Percentiles rank a stretch among this genome's conserved stretches.
phyloP scores from a whole-genome alignment of 805 yeast genomes.

The Yarrowia yakushimensis region DNA sequence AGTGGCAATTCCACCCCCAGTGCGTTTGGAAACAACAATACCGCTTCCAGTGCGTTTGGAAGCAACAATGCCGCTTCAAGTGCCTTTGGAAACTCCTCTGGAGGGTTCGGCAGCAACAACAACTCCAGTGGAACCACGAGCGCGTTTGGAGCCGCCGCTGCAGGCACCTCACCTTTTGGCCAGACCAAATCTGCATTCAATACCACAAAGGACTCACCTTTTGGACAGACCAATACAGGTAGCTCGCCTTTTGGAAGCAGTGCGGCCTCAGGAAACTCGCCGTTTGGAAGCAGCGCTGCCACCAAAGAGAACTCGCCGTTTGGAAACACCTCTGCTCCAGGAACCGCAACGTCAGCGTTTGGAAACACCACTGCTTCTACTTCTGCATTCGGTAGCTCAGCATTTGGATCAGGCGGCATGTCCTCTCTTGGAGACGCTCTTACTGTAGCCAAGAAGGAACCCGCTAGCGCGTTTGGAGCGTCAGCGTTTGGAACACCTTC shows the following conservation, averaged over 20 bases:
- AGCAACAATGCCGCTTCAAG: neutral
- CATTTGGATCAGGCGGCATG: neutral
- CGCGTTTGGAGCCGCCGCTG: neutral
- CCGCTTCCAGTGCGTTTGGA: neutral
- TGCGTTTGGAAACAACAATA: neutral
- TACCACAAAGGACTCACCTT: neutral
- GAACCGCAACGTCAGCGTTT: neutral
- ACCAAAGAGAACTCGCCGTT: neutral
- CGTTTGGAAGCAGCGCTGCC: neutral
- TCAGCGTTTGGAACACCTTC: neutral
- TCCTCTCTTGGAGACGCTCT: neutral
- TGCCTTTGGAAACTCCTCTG: neutral
- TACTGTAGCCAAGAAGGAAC: neutral
- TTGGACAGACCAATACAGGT: neutral
- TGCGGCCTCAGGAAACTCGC: neutral
- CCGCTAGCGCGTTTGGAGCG: neutral
- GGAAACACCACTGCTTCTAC: neutral
- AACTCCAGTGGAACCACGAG: neutral
- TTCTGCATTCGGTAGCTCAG: neutral
- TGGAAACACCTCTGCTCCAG: neutral
- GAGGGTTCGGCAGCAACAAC: neutral
- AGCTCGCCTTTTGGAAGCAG: neutral
- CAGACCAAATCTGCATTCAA: neutral
- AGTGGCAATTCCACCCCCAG: neutral
- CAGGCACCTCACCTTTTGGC: neutral